Evolutionary conservation across 2,329 filamentous ascomycete species (phyloP).

Genomic region (Plectosphaerella sp.): DNA sequence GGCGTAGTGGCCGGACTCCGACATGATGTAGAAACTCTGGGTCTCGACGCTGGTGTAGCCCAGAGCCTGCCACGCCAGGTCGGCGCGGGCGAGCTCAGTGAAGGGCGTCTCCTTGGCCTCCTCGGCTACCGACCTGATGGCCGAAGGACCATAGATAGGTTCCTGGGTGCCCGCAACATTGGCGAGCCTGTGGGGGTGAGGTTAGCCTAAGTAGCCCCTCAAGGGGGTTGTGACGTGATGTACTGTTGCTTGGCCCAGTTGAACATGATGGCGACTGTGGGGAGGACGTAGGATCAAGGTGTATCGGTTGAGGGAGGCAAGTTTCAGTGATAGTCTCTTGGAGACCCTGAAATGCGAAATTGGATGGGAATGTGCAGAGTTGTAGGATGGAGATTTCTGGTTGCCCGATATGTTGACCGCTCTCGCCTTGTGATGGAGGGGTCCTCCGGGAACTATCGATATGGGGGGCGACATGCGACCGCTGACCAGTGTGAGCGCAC

Average conservation of each 20-base stretch:
- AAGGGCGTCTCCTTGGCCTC: constrained; percentile 76
- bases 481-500: too few relatives aligned
- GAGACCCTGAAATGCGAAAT: not conserved
- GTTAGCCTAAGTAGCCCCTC: constrained; percentile 16
- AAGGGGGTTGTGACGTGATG: constrained; percentile 26
- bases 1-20: constrained; percentile 70
- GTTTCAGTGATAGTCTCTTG: not conserved
- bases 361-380: not conserved
- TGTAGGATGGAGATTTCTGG: not conserved
- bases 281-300: not conserved
- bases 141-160: constrained; percentile 87
- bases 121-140: constrained; percentile 79
- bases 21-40: constrained; percentile 86
- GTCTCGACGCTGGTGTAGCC: constrained; percentile 90
- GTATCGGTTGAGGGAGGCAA: not conserved
- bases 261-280: constrained; percentile 58
- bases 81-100: constrained; percentile 71
- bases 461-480: too few relatives aligned
- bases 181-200: constrained; percentile 46
- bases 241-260: constrained; percentile 94
- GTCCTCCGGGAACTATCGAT: not conserved
- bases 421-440: not conserved
- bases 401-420: not conserved
- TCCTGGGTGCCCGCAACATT: constrained; percentile 93
- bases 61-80: constrained; percentile 78